These are phyloP conservation scores for Phaeosphaeriaceae sp. DNA, from an alignment of 2,329 filamentous ascomycete genomes.

Conservation along the genomic window DNA sequence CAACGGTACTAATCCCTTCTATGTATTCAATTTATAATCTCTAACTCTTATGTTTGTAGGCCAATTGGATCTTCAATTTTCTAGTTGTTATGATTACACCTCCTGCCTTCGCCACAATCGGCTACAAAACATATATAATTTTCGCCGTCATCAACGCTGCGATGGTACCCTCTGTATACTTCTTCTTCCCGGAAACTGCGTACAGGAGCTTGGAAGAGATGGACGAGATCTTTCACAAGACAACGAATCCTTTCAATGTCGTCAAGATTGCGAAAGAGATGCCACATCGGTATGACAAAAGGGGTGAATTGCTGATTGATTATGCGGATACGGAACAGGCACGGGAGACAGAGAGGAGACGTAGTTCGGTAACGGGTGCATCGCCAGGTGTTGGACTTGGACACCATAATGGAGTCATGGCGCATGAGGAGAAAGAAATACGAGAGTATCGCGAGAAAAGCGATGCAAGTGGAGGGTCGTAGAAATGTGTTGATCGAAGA, in stretches of 20 bases:
- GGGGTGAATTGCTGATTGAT: constrained; percentile 62
- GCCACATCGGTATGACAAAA: constrained; percentile 64
- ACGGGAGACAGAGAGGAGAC: constrained; percentile 33
- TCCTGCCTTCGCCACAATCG: constrained; percentile 63
- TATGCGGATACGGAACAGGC: constrained; percentile 53
- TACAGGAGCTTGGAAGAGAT: constrained; percentile 50
- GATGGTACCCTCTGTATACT: constrained; percentile 64
- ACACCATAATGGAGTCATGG: neutral
- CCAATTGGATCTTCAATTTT: constrained; percentile 54
- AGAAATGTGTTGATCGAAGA: too few species aligned
- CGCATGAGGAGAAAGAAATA: neutral
- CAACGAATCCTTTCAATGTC: constrained; percentile 56
- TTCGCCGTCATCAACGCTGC: constrained; percentile 63
- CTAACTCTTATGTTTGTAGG: too few species aligned
- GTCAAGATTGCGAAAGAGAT: constrained; percentile 58
- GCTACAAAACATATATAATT: constrained; percentile 63
- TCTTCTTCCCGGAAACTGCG: constrained; percentile 68
- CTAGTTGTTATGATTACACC: constrained; percentile 72
- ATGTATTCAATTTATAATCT: too few species aligned
- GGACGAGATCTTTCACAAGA: constrained; percentile 69
- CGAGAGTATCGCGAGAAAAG: constrained; percentile 8
- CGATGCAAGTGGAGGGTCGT: neutral
- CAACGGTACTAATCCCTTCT: constrained; percentile 62
- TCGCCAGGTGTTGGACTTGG: constrained; percentile 2
- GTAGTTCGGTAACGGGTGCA: constrained; percentile 34